Base-by-base conservation (phyloP, 1,284 basidiomycete species). In the Apiotrichum sp. region DNA sequence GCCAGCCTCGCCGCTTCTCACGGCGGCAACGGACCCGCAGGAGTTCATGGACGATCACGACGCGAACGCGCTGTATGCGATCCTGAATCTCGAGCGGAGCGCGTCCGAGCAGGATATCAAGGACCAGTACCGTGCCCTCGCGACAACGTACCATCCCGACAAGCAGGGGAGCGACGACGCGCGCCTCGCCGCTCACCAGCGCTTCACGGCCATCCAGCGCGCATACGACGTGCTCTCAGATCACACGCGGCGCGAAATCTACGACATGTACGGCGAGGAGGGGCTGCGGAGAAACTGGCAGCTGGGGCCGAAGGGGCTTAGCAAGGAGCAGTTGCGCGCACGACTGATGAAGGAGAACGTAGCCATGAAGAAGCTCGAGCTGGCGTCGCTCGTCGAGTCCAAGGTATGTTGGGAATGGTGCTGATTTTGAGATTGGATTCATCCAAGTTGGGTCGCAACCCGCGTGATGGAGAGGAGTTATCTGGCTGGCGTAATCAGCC, bases 241-340 rank as follows among this genome's bases (percentile, higher is more conserved):
- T 58, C 68, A 73, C 0, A 72, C 75, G 36, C 73, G 73, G 61
- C 63, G 81, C 6, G 74, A 77, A 3, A 73, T 82, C 8, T 82
- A 82, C 61, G 81, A 82, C 61, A 62, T 79, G 47, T 77, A 81
- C 50, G 81, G 81, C 2, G 78, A 80, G 58, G 76, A 78, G 45
- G 81, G 81, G 0, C 62, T 82, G 42, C 73, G 76, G 56, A 77
- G 78, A 2, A 70, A 65, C 9, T 80, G 78, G 78, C 73, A 78
- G 54, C 67, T 81, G 6, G 76, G 78, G 33, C 71, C 71, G 40
- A 71, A 67, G 47, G 72, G 76, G 9, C 76, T 77, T 63, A 72
- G 75, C 2, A 68, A 74, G 1, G 72, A 70, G 1, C 52, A 71
- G 71, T 62, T 79, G 39, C 63, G 71, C 13, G 69, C 68, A 11